Percentiles rank a stretch among this genome's conserved stretches.
These are phyloP conservation scores for Xerocomellus chrysenteron DNA, from an alignment of 768 basidiomycete species.

Conservation along the genomic window DNA sequence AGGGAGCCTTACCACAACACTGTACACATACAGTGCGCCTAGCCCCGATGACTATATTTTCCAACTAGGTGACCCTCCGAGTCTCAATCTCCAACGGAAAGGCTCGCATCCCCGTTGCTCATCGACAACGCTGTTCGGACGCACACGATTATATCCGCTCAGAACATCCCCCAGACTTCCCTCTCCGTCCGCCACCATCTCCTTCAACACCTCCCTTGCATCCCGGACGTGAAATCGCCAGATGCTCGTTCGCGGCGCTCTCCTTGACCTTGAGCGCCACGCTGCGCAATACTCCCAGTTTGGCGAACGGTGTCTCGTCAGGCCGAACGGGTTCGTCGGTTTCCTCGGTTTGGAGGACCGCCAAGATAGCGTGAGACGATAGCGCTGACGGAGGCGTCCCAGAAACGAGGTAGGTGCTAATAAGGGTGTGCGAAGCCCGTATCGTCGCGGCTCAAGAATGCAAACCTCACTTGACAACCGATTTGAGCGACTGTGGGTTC, in stretches of 20 bases:
- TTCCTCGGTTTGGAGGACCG: constrained; percentile 51
- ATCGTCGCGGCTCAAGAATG: background rate
- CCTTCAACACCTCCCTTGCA: constrained; percentile 67
- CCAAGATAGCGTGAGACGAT: constrained; percentile 59
- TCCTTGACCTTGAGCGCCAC: constrained; percentile 76
- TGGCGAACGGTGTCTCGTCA: constrained; percentile 40
- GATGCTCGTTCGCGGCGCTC: constrained; percentile 64
- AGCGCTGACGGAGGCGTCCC: constrained; percentile 69
- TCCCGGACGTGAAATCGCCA: constrained; percentile 77
- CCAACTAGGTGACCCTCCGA: too few relatives aligned
- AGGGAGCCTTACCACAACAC: too few relatives aligned
- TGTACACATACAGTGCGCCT: too few relatives aligned
- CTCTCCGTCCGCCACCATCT: constrained; percentile 24
- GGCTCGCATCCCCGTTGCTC: too few relatives aligned
- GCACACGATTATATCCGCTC: too few relatives aligned
- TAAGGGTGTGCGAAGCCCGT: constrained; percentile 4
- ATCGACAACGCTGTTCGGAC: too few relatives aligned
- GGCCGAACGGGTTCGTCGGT: too few relatives aligned
- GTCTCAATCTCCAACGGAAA: too few relatives aligned
- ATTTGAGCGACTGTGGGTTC: constrained; percentile 60
- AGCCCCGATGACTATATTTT: too few relatives aligned
- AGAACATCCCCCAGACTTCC: constrained; percentile 32
- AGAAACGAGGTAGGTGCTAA: constrained; percentile 59
- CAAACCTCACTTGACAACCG: constrained; percentile 62
- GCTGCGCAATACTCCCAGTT: constrained; percentile 53